A percentile compares a stretch with the other conserved stretches of the same genome.
Evolutionary conservation across 1,139 yeast species (phyloP).

Genomic region (Sugiyamaella pinicola): DNA sequence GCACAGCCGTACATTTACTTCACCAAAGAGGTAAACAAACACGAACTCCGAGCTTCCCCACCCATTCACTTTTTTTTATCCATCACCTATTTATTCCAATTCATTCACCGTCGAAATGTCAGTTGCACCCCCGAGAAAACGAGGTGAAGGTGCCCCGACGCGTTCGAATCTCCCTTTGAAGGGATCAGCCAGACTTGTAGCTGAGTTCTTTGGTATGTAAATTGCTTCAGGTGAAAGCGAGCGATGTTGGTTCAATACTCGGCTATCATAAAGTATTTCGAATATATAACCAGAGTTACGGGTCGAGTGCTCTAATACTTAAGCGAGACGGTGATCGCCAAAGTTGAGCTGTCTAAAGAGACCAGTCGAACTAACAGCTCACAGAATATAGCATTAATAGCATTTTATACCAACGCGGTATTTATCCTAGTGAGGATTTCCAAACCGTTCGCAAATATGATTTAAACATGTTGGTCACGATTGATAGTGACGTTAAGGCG

Average conservation of each 20-base stretch:
- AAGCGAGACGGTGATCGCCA: no score
- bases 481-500: constrained; percentile 73
- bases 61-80: not conserved
- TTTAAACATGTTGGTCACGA: constrained; percentile 68
- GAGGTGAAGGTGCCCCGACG: constrained; percentile 30
- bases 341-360: no score
- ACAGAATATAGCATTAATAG: constrained; percentile 71
- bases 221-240: no score
- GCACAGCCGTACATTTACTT: constrained; percentile 4
- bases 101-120: no score
- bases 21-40: not conserved
- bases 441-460: constrained; percentile 79
- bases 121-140: constrained; percentile 23
- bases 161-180: constrained; percentile 32
- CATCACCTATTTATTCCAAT: not conserved
- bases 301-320: no score
- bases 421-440: constrained; percentile 89
- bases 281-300: no score
- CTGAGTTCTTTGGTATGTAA: constrained; percentile 63
- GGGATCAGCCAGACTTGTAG: constrained; percentile 29
- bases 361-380: constrained; percentile 19
- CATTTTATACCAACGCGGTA: constrained; percentile 85
- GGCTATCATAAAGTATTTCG: no score
- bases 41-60: not conserved
- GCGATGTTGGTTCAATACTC: no score